These are phyloP conservation scores for Cladorrhinum samala DNA, from an alignment of 495 filamentous ascomycete species.

Conservation along the genomic window DNA sequence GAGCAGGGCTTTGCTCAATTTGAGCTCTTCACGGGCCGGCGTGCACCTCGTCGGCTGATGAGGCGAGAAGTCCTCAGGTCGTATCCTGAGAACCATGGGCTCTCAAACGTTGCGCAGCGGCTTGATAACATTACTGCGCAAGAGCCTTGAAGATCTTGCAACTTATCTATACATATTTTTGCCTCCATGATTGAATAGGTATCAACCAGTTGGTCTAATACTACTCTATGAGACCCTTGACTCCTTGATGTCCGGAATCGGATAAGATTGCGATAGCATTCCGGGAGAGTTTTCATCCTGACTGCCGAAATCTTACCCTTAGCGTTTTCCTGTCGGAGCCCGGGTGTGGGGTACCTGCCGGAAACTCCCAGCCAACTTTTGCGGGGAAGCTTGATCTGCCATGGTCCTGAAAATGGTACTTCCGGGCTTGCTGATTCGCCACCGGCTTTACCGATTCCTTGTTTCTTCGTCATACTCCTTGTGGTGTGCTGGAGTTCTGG, in stretches of 20 bases:
- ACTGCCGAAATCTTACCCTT: constrained; percentile 7
- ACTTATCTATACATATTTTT: no score
- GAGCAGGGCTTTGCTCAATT: constrained; percentile 76
- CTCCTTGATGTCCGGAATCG: neutral
- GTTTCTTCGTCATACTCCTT: neutral
- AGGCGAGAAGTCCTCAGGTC: constrained; percentile 55
- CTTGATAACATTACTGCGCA: constrained; percentile 28
- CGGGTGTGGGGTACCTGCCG: constrained; percentile 5
- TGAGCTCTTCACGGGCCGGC: constrained; percentile 66
- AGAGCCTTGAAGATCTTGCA: constrained; percentile 17
- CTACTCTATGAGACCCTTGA: neutral
- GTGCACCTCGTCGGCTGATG: constrained; percentile 65
- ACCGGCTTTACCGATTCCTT: neutral
- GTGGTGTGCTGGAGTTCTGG: neutral
- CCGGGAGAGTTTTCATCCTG: constrained; percentile 18
- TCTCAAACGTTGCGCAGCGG: constrained; percentile 22
- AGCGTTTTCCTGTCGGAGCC: neutral
- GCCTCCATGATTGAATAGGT: neutral
- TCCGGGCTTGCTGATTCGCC: constrained; percentile 13
- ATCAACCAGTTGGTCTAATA: neutral
- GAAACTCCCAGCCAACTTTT: constrained; percentile 2
- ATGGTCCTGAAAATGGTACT: neutral
- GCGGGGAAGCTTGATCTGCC: constrained; percentile 12
- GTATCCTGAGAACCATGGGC: constrained; percentile 34
- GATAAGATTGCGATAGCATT: neutral